These are phyloP conservation scores for Yamadazyma akitaensis DNA, from an alignment of 805 yeast species.

Conservation along the genomic window DNA sequence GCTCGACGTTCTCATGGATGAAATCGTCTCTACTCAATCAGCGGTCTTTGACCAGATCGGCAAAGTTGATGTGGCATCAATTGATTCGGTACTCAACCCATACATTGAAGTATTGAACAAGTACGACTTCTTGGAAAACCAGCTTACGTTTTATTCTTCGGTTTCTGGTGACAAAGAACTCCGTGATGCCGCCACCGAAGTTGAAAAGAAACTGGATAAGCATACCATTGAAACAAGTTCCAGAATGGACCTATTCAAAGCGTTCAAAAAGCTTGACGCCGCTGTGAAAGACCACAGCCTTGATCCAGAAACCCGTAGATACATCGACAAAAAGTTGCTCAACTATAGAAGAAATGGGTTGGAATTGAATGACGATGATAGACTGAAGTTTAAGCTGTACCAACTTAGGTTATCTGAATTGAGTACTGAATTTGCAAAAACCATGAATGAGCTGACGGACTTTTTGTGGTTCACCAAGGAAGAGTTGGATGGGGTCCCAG, in stretches of 20 bases:
- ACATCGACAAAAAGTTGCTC: slow-evolving; percentile 52
- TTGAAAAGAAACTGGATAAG: slow-evolving; percentile 56
- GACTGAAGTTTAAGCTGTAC: slow-evolving; percentile 55
- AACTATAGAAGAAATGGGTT: slow-evolving; percentile 69
- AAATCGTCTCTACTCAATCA: slow-evolving; percentile 41
- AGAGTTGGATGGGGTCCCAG: slow-evolving; percentile 73
- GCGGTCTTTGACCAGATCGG: slow-evolving; percentile 55
- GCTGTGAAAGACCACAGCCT: slow-evolving; percentile 24
- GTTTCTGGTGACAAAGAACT: slow-evolving; percentile 63
- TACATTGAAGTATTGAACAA: slow-evolving; percentile 50
- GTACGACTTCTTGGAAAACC: slow-evolving; percentile 43
- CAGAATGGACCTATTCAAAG: slow-evolving; percentile 53
- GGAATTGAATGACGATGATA: slow-evolving; percentile 50
- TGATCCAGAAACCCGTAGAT: slow-evolving; percentile 55
- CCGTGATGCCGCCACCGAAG: slow-evolving; percentile 67
- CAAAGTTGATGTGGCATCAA: slow-evolving; percentile 43
- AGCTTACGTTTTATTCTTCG: slow-evolving; percentile 65
- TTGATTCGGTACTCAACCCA: slow-evolving; percentile 56
- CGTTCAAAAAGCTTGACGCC: slow-evolving; percentile 52
- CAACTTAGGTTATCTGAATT: slow-evolving; percentile 58
- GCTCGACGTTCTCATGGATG: slow-evolving; percentile 41
- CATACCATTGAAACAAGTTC: slow-evolving; percentile 60
- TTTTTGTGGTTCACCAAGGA: slow-evolving; percentile 56
- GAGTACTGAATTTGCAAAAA: slow-evolving; percentile 56
- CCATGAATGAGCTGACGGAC: slow-evolving; percentile 69